Base-by-base conservation (phyloP, 129 eudicot species). In the Silybum marianum region DNA sequence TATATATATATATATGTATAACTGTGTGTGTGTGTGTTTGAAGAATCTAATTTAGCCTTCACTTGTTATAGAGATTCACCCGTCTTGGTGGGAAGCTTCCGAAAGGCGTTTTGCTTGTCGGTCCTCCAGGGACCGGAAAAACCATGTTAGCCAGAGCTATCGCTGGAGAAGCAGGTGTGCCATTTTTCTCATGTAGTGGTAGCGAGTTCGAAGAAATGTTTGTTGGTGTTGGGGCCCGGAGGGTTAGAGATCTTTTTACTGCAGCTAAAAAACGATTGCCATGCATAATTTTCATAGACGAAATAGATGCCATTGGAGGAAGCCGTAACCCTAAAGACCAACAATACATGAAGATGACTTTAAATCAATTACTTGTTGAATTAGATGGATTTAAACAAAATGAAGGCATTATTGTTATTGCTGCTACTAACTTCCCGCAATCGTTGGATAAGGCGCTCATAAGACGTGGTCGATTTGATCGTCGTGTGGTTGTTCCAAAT, bases 251-350 rank as follows among this genome's bases (percentile, higher is more conserved):
- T 82, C 96, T 95, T 9, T 95, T 95, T 80, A 71, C 97, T 44
- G 97, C 97, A 39, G 99, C 97, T 7, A 95, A 95, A 68, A 95
- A 95, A 84, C 88, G 85, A 75, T 92, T 97, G 12, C 99, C 99
- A 0, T 95, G 99, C 74, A 95, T 95, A 60, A 89, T 95, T 28
- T 95, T 95, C 67, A 90, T 95, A 34, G 99, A 95, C 38, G 99
- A 95, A 83, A 92, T 95, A 19, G 99, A 95, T 87, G 99, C 99
- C 13, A 92, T 95, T n/a, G 99, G 99, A 26, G 99, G 98, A 71
- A 92, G 91, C 72, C 96, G 98, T 24, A 94, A 92, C 78, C 97
- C 98, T 1, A 94, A 92, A 85, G 98, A 94, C 80, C 98, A 90
- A 75, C 98, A 94, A 73, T 90, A 92, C 76, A 90, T 94, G 98